Conservation (phyloP, 495 filamentous ascomycete species). For the Cercophora newfieldiana region DNA sequence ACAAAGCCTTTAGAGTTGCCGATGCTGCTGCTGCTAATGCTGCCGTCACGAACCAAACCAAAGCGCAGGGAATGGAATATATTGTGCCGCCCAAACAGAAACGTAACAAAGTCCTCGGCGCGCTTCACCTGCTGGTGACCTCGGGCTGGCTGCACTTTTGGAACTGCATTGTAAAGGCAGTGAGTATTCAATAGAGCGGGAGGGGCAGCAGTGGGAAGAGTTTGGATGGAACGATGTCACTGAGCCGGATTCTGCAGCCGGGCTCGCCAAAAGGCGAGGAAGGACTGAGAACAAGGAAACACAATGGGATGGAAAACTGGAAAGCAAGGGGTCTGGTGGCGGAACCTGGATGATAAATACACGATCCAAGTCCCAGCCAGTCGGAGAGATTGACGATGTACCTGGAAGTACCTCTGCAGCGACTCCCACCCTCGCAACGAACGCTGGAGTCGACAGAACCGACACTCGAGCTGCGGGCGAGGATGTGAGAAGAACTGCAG, state of each 20-base stretch:
- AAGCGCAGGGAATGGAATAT: neutral
- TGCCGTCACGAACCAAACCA: neutral
- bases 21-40: neutral
- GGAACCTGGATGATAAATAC: neutral
- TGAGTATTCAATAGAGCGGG: too few species aligned
- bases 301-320: neutral
- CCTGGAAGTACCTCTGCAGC: neutral
- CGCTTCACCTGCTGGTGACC: neutral
- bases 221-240: neutral
- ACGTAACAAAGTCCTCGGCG: neutral
- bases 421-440: neutral
- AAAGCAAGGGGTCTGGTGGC: neutral
- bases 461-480: neutral
- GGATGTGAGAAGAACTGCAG: neutral
- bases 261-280: neutral
- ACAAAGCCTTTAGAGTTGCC: neutral
- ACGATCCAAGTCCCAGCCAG: conserved; percentile 11
- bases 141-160: neutral
- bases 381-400: conserved; percentile 12
- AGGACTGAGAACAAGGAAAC: neutral
- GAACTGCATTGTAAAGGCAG: neutral
- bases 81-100: neutral
- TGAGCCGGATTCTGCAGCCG: neutral
- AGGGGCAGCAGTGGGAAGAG: neutral
- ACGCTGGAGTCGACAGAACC: neutral